Evolutionary conservation across 179 eudicot species (phyloP), one percentile per base, ranked within the genome.

Genomic region (Carnegiea gigantea): DNA sequence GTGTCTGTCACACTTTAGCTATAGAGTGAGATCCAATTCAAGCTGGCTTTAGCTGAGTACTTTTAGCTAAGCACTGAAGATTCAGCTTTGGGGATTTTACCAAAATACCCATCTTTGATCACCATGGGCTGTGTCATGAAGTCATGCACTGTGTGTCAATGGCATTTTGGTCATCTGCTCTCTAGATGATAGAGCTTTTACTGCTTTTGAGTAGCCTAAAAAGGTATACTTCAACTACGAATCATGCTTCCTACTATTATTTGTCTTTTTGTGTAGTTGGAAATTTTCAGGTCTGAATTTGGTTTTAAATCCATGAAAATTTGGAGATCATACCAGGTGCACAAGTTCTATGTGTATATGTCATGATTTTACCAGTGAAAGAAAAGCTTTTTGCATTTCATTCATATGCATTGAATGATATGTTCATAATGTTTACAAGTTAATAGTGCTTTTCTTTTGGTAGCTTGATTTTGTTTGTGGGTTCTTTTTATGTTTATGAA

Each of bases 401-500:
- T 80, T 81, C 74, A 82, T 86, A 83, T 67, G 86, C 80, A 73
- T 82, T 57, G 70, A 77, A 82, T 82, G 82, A 81, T 60, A 49
- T 64, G 17, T 81, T 24, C 62, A 57, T 20, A 57, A 57, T 57
- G 62, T 57, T 2, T 57, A 18, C 62, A 57, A 23, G 17, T 57
- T 57, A 57, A 57, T 57, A 5, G 62, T 48, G 62, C 62, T 57
- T 57, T 14, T 14, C 62, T 81, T 24, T 74, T 80, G 86, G 87
- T 85, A 78, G 86, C 79, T 73, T 46, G 82, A 81, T 67, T 78
- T 85, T 78, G 17, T 77, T 79, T 67, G 85, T 87, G 70, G 81
- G 85, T 24, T 24, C 76, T 79, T 51, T 81, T 83, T 77, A 80
- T 87, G 79, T 70, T 86, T 82, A 80, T 80, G 88, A 13, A 84